Evolutionary conservation across 2,329 filamentous ascomycete genomes (phyloP).

Genomic region (Leptographium flavum): DNA sequence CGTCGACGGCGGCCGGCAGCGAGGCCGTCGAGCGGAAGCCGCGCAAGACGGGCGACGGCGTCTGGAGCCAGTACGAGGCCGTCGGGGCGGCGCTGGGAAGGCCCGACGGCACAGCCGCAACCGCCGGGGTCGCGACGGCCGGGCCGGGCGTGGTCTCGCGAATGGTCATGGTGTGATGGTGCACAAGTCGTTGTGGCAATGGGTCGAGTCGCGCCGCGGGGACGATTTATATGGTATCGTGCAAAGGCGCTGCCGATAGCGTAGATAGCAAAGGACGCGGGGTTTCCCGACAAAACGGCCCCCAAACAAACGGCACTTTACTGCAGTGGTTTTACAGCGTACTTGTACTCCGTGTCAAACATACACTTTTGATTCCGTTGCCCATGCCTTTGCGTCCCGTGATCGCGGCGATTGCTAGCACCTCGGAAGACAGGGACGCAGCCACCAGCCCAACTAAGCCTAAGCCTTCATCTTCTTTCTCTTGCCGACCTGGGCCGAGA

Average conservation of each 20-base stretch:
- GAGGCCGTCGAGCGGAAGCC: slow-evolving; percentile 53
- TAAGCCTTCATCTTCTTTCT: slow-evolving; percentile 91
- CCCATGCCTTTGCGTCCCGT: too few relatives aligned
- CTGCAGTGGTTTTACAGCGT: too few relatives aligned
- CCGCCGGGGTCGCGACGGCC: neutral
- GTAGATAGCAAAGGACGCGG: too few relatives aligned
- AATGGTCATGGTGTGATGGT: slow-evolving; percentile 9
- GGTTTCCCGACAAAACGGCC: too few relatives aligned
- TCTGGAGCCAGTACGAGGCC: slow-evolving; percentile 58
- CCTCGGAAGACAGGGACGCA: neutral
- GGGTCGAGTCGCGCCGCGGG: too few relatives aligned
- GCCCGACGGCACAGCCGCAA: slow-evolving; percentile 19
- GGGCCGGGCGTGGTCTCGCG: slow-evolving; percentile 6
- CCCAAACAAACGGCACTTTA: too few relatives aligned
- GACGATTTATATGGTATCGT: too few relatives aligned
- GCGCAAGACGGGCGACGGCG: slow-evolving; percentile 48
- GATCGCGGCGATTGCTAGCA: too few relatives aligned
- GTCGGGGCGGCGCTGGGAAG: slow-evolving; percentile 49
- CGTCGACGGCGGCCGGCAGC: slow-evolving; percentile 48
- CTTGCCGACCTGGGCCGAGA: slow-evolving; percentile 98
- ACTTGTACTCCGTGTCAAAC: too few relatives aligned
- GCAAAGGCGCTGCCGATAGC: too few relatives aligned
- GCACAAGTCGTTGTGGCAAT: too few relatives aligned
- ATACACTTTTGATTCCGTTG: too few relatives aligned
- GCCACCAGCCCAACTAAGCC: neutral